These are phyloP conservation scores for Penicillium goetzii DNA, from an alignment of 495 filamentous ascomycete species.

Conservation along the genomic window DNA sequence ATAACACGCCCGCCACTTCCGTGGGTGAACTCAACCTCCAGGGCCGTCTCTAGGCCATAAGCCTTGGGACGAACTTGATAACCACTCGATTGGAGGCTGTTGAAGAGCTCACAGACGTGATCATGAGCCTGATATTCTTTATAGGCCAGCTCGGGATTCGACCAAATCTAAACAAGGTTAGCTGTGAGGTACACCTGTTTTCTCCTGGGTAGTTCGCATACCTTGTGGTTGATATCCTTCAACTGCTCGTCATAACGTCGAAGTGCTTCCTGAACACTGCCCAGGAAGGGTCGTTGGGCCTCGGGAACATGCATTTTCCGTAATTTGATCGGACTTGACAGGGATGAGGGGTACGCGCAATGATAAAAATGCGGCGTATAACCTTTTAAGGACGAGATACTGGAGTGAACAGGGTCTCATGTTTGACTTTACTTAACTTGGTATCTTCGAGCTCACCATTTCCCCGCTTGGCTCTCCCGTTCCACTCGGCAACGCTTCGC, in stretches of 20 bases:
- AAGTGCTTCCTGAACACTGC: constrained; percentile 36
- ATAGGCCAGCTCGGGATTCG: constrained; percentile 59
- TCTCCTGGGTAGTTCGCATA: constrained; percentile 19
- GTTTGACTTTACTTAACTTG: neutral
- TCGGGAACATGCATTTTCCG: constrained; percentile 33
- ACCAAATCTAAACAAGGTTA: constrained; percentile 39
- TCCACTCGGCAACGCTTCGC: constrained; percentile 15
- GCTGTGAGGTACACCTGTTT: neutral
- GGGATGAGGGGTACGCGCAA: neutral
- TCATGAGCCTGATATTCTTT: constrained; percentile 58
- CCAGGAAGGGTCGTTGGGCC: constrained; percentile 33
- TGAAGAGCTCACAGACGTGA: constrained; percentile 51
- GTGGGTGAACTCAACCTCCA: constrained; percentile 56
- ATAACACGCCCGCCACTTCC: constrained; percentile 53
- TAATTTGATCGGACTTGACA: constrained; percentile 2
- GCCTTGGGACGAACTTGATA: constrained; percentile 46
- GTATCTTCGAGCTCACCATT: neutral
- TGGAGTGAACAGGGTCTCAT: neutral
- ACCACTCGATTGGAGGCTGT: constrained; percentile 31
- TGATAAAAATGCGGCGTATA: neutral
- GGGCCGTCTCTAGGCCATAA: constrained; percentile 59
- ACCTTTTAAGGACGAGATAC: neutral
- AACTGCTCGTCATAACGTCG: constrained; percentile 40
- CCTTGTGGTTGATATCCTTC: constrained; percentile 51
- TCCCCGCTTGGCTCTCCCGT: neutral